Evolutionary conservation across 73 alveolate species (phyloP), one percentile per base, ranked within the genome.

Genomic region (Symbiodinium natans): DNA sequence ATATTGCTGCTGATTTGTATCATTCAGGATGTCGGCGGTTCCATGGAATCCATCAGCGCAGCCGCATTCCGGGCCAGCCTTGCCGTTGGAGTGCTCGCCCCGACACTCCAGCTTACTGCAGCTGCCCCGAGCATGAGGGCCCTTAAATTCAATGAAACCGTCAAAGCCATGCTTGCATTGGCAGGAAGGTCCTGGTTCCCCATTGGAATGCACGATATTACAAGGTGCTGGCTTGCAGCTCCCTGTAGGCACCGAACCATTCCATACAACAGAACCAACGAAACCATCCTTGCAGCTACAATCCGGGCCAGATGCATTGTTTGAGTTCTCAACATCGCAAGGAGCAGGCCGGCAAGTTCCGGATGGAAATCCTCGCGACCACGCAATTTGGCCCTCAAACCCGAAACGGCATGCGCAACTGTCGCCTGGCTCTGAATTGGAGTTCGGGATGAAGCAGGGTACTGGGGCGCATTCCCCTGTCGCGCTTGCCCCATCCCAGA

Each of bases 281-380:
- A 31, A 74, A 10, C 84, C 38, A 0, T 42, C 77, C 1, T 1
- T 2, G 74, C 92, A 83, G n/a, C 25, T 43, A 43, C 92, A 83
- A 31, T 31, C 6, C 40, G 3, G 41, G n/a, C 92, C 92, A 0
- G 77, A 48, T 31, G 0, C 0, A 0, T 6, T 41, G 92, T 42
- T 83, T 23, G 92, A 83, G 68, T 42, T 29, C 33, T 0, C 2
- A 15, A 83, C 41, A 2, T 0, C 0, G 74, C 92, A 83, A 31
- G 43, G 77, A 2, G 92, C 92, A 1, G 92, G 92, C 7, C 15
- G 29, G 74, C 92, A 83, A n/a, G n/a, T 25, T 21, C 92, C 92
- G 43, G 31, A 27, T 1, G 77, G 27, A 41, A 10, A 23, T 10
- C 15, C 68, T 10, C 73, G 41, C 0, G 6, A 8, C 90, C 90